Evolutionary conservation across 2,329 filamentous ascomycete species (phyloP), one percentile per base, ranked within the genome.

Genomic region (Thielaviopsis ethacetica): DNA sequence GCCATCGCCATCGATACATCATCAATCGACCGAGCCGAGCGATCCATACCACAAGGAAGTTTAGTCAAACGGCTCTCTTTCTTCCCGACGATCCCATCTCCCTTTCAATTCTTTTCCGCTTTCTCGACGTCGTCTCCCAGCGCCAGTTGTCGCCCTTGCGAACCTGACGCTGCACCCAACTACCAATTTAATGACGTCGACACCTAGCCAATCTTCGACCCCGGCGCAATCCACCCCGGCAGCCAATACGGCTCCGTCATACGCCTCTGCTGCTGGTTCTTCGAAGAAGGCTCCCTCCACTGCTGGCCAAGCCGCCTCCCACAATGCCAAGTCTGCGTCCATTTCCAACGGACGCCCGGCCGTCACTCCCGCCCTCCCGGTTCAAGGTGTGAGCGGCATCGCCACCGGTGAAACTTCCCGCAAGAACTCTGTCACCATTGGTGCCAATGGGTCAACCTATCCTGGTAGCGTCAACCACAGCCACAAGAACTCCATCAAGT

Each of bases 371-470:
- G 83, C 84, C 68, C 76, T 86, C 66, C 84, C 85, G 17, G 59
- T 61, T 30, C 59, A 61, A 57, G 59, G 56, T 58, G 19, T 61
- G 59, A 61, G 52, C 27, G 49, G 55, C 27, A 7, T 44, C 49
- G 41, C 44, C 41, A 53, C 56, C n/a, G 86, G 65, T 80, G 84
- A 89, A 66, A 91, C 97, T 75, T 80, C 77, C 68, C 83, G 89
- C 69, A 95, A 95, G 74, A 83, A 84, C 64, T 95, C 91, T 19
- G 86, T 95, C 67, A 95, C 91, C 67, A 95, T 96, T 76, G 90
- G 82, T 71, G 85, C 89, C 65, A 86, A 87, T 68, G 88, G 86
- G 65, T 81, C 87, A 65, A 84, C 84, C 68, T 87, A 83, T 70
- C 81, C 84, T 62, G 79, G 85, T 65, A 95, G 94, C 76, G 88